A percentile compares a stretch with the other conserved stretches of the same genome.
These are phyloP conservation scores for Suhomyces pyralidae DNA, from an alignment of 805 yeast genomes.

Conservation along the genomic window DNA sequence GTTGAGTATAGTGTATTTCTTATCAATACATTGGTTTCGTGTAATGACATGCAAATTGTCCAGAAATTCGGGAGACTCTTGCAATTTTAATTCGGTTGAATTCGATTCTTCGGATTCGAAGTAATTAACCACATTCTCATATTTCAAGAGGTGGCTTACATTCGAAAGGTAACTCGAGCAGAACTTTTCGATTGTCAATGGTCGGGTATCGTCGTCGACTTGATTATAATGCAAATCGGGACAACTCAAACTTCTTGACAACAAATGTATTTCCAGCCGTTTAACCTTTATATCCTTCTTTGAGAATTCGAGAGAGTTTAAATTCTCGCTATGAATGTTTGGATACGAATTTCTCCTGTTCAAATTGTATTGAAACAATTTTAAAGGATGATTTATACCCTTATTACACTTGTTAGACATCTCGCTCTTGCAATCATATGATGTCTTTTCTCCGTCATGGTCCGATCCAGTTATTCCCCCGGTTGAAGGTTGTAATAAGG, in stretches of 20 bases:
- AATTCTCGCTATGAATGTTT: constrained; percentile 15
- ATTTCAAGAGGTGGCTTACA: constrained; percentile 16
- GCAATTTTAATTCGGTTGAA: neutral
- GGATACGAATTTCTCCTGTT: constrained; percentile 39
- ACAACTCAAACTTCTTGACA: constrained; percentile 22
- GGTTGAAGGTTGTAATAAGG: constrained; percentile 12
- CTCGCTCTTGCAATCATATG: constrained; percentile 1
- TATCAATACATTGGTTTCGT: constrained; percentile 12
- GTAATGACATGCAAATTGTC: constrained; percentile 5
- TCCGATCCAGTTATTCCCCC: constrained; percentile 9
- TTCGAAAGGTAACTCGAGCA: constrained; percentile 15
- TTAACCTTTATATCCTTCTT: constrained; percentile 5
- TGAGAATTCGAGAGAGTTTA: constrained; percentile 19
- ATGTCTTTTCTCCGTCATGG: neutral
- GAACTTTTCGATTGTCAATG: constrained; percentile 16
- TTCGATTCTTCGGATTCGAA: constrained; percentile 3
- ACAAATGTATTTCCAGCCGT: neutral
- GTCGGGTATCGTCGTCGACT: neutral
- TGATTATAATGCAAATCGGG: constrained; percentile 15
- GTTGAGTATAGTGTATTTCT: constrained; percentile 26
- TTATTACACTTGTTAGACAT: neutral
- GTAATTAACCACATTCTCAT: constrained; percentile 16
- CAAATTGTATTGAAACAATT: constrained; percentile 14
- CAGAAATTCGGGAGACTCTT: neutral
- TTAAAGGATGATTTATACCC: constrained; percentile 5